A percentile compares a stretch with the other conserved stretches of the same genome.
Evolutionary conservation across 768 basidiomycete genomes (phyloP).

Genomic region (Lactifluus volemus): DNA sequence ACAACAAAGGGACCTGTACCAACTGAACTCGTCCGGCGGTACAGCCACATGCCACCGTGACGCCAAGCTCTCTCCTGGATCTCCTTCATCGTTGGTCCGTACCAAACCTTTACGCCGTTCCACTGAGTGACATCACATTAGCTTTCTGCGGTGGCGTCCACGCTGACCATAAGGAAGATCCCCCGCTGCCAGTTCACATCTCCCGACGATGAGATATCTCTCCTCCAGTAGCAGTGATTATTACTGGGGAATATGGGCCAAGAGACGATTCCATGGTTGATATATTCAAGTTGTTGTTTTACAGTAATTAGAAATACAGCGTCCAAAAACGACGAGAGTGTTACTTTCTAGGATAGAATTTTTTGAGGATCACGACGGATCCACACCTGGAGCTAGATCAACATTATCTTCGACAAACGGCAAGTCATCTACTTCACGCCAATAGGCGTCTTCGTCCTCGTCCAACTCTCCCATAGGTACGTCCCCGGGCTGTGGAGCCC

Average conservation of each 20-base stretch:
- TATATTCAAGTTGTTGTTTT: too few relatives aligned
- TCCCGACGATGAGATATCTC: neutral
- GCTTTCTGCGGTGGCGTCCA: neutral
- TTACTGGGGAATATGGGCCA: neutral
- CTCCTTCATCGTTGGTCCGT: neutral
- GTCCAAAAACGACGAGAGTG: neutral
- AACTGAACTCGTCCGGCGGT: neutral
- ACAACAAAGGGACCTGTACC: neutral
- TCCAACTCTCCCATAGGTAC: neutral
- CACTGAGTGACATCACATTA: neutral
- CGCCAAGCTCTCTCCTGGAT: constrained; percentile 5
- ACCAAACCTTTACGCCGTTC: neutral
- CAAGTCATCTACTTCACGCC: constrained; percentile 17
- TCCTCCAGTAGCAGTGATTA: neutral
- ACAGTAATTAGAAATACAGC: neutral
- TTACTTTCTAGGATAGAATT: neutral
- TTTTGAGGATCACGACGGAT: neutral
- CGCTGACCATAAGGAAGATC: neutral
- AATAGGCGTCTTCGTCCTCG: constrained; percentile 17
- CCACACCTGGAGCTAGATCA: neutral
- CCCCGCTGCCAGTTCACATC: neutral
- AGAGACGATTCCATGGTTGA: neutral
- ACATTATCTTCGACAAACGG: neutral
- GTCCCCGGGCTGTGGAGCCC: neutral
- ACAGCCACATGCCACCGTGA: neutral